phyloP scores from a whole-genome alignment of 495 filamentous ascomycete genomes.

The Aspergillus avenaceus region DNA sequence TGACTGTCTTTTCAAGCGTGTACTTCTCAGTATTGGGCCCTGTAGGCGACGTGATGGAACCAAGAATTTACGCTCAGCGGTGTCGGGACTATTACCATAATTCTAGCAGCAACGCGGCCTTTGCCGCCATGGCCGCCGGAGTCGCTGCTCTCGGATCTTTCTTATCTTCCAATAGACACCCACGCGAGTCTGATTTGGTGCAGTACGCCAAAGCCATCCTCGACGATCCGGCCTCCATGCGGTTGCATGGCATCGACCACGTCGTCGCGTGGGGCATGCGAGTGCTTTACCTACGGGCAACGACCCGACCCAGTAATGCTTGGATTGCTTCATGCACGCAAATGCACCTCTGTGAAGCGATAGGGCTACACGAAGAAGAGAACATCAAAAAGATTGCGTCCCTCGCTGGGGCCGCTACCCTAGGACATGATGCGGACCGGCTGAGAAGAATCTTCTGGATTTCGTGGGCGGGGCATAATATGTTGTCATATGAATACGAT shows the following conservation, averaged over 20 bases:
- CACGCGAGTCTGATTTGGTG: constrained; percentile 26
- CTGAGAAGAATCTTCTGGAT: constrained; percentile 32
- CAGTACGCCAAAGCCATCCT: constrained; percentile 31
- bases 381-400: constrained; percentile 27
- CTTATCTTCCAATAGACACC: constrained; percentile 21
- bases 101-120: constrained; percentile 15
- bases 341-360: constrained; percentile 29
- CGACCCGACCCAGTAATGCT: constrained; percentile 29
- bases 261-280: constrained; percentile 32
- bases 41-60: constrained; percentile 22
- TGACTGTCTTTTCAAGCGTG: constrained; percentile 14
- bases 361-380: constrained; percentile 27
- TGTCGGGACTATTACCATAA: constrained; percentile 26
- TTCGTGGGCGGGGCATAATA: constrained; percentile 28
- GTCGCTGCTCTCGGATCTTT: constrained; percentile 28
- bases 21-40: constrained; percentile 23
- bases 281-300: constrained; percentile 30
- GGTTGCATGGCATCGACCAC: constrained; percentile 25
- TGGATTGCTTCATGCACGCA: constrained; percentile 33
- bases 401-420: constrained; percentile 12
- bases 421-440: constrained; percentile 26
- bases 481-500: constrained; percentile 31
- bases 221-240: constrained; percentile 29
- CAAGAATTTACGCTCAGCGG: constrained; percentile 25
- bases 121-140: constrained; percentile 27